Evolutionary conservation across 768 basidiomycete species (phyloP), one percentile per base, ranked within the genome.

Genomic region (Xanthoconium stramineum): DNA sequence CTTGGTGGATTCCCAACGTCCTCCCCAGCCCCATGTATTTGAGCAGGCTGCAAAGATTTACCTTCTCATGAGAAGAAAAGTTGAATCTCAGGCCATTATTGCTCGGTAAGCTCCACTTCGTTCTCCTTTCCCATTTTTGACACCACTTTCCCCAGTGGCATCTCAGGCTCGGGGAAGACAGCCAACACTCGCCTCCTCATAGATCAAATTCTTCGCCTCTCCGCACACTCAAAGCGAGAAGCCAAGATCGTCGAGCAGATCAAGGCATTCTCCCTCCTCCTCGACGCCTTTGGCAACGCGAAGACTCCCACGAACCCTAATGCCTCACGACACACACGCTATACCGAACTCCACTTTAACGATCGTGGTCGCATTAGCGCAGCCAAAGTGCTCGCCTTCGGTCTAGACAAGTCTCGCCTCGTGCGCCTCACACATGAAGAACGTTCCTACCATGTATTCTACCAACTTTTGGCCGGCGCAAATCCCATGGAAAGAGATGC

Each of bases 241-340:
- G 61, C 60, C 33, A 76, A 76, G 58, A 71, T 84, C 40, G 75
- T 79, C 17, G 80, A 83, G 48, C 84, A 83, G 63, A 74, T 86
- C 72, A 75, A 76, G 55, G 78, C 83, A 19, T 75, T 85, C 57
- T 66, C 73, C 40, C 75, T 80, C 42, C 65, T 87, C 53, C 80
- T 87, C 65, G 79, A 83, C 56, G 76, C 85, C 50, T 87, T 87
- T 69, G 85, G 85, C 46, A 79, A 80, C 61, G 82, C 86, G 60
- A 87, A 87, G 74, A 83, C 86, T 36, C 72, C 76, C 64, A 71
- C 78, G 63, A 86, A 82, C 64, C 78, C 84, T 19, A 84, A 84
- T 35, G 85, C 85, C 48, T 84, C 85, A 30, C 83, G 85, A 40
- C 76, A 82, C 69, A 76, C 77, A 56, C 78, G 80, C 57, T 83